phyloP scores from a whole-genome alignment of 116 monocot genomes.

The Trichopus zeylanicus region DNA sequence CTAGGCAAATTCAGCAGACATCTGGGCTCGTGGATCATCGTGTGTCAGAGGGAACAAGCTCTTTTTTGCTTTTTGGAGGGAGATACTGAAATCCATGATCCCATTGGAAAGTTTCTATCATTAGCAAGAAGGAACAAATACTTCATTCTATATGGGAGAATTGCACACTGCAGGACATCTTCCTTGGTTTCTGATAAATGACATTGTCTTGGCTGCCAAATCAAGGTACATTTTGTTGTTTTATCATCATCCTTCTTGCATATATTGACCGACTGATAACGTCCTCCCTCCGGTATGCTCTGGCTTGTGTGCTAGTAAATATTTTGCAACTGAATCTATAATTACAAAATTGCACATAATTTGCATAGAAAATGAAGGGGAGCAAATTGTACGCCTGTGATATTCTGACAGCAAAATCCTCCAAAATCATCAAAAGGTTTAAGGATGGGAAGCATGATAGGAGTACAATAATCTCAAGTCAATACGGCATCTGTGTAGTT shows the following conservation, averaged over 20 bases:
- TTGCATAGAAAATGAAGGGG: too few species aligned
- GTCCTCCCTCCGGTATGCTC: too few species aligned
- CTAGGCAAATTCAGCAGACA: too few species aligned
- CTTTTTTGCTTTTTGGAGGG: too few species aligned
- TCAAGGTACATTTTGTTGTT: too few species aligned
- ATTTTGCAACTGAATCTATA: too few species aligned
- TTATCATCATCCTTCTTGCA: too few species aligned
- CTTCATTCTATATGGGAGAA: not conserved
- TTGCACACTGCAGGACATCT: not conserved
- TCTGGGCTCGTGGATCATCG: not conserved
- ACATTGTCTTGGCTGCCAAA: not conserved
- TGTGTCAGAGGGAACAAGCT: conserved; percentile 8
- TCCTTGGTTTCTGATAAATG: not conserved
- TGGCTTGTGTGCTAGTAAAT: too few species aligned
- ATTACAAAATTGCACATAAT: too few species aligned
- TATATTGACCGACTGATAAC: too few species aligned
- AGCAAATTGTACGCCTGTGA: conserved; percentile 55
- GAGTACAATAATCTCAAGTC: not conserved
- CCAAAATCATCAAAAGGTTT: not conserved
- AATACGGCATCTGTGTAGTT: not conserved
- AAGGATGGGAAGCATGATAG: too few species aligned
- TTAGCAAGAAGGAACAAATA: not conserved
- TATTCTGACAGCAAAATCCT: not conserved
- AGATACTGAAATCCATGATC: not conserved
- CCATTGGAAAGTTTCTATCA: not conserved